Base-by-base conservation (phyloP, 148 eudicot species). In the Persicaria tinctoria region DNA sequence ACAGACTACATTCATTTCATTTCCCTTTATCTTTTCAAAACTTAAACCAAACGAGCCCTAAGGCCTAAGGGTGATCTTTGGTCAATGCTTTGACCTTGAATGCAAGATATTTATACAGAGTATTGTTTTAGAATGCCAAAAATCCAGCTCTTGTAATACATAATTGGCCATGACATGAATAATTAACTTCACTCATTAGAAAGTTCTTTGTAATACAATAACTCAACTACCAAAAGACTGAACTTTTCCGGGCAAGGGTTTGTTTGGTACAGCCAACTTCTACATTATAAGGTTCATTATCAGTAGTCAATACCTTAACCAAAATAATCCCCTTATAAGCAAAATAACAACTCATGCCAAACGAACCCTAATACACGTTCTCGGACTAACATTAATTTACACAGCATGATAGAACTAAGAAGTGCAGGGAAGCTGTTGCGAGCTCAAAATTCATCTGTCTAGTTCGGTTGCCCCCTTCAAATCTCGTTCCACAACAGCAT, bases 401-500 rank as follows among this genome's bases (percentile, higher is more conserved):
- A 66, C 70, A 66, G 46, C 47, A 44, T 20, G 7, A 66, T 38
- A 38, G 32, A 32, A 32, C 41, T 32, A 32, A 32, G 38, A 13
- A 66, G 18, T 66, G 11, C 69, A 63, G 16, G 38, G 2, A 63
- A 66, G 41, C 41, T 23, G 13, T 27, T 60, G 68, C 27, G 27
- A 60, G 68, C 27, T 60, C 68, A 41, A 32, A 32, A 32, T 38
- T 12, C 5, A 27, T 63, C 68, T 12, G 4, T 27, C 32, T 45
- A 27, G 1, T 63, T 27, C 47, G 3, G 4, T 66, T 44, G 20
- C 4, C 38, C 3, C 2, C 54, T 51, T 83, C 84, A 86, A 64
- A 77, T 84, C 78, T 93, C 96, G 68, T 84, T 79, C 97, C 97
- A 94, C 18, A 90, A 79, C 80, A 94, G 76, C 70, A 82, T 85